Base-by-base conservation (phyloP, 116 monocot genomes). In the Posidonia oceanica region DNA sequence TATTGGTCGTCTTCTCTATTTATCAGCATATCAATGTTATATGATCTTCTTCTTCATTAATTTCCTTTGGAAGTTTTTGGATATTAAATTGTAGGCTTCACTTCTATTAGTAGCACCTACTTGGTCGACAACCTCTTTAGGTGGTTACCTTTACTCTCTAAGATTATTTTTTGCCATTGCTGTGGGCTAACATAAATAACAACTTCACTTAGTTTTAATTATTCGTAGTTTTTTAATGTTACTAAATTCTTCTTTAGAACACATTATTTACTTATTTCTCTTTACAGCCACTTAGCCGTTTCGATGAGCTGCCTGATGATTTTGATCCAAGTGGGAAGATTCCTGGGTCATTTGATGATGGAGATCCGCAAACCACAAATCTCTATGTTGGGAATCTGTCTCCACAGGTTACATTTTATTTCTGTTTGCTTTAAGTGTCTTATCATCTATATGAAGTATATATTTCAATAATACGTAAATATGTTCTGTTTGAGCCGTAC, bases 291-390 rank as follows among this genome's bases (percentile, higher is more conserved):
- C 66, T 77, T 59, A 93, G 88, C 69, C 90, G 84, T 71, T 99
- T 99, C 83, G 99, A 99, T 76, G 99, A 99, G 71, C 63, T 86
- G 5, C 94, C 94, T 40, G 99, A 99, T 79, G 83, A 85, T 76
- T 99, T 90, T 78, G 99, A 99, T 82, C 88, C 86, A 18, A 91
- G 83, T 75, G 88, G 89, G 67, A 94, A 79, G 80, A 73, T 90
- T 79, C 84, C 85, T 58, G 99, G 99, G 16, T 99, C 99, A 79
- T 99, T 99, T 85, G 99, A 99, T 77, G 99, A 99, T 77, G 99
- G 99, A 61, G 99, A 99, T 83, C 99, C 99, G 18, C 93, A 99
- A 69, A 99, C 99, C 17, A 99, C 99, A 75, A 99, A 99, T 80
- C 78, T 99, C 64, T 99, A 99, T 81, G 99, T 99, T 80, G 99